Evolutionary conservation across 208 protist genomes (phyloP), one percentile per base, ranked within the genome.

Genomic region (Trypanosoma avium): DNA sequence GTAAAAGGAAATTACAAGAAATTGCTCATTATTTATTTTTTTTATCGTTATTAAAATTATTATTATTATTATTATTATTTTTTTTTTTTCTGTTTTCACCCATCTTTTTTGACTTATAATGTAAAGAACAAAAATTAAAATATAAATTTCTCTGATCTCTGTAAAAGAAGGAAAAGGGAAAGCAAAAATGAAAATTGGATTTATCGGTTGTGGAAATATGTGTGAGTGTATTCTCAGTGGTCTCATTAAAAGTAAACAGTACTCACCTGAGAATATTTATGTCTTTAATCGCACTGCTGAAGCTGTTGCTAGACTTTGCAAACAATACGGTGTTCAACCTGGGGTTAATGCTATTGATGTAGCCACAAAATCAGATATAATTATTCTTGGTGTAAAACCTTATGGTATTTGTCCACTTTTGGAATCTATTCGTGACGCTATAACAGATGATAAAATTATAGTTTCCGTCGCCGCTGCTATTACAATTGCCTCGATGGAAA

Each of bases 151-250:
- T 3, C 27, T 42, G 54, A 38, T 2, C n/a, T n/a, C n/a, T n/a
- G 7, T 4, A 61, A 17, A 61, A 33, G 50, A 30, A 50, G 45
- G 21, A 38, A 15, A 19, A 22, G 17, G 4, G 0, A 29, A 1
- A 22, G 47, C 4, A 22, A 64, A 19, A 29, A 72, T 72, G 52
- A 67, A 54, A 35, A 79, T 98, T 59, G 91, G 90, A 27, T 98
- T 98, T 79, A 61, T 99, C 43, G 97, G 97, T 26, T 97, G 84
- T 42, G 97, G 97, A n/a, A 90, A 78, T 63, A 98, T 99, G 95
- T 91, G 75, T 4, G 75, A 82, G 36, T 90, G 94, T 67, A 96
- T 98, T 35, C 80, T 98, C 32, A 48, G 49, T 4, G 91, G 90
- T 0, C 33, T 97, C 3, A 32, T 97, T 22, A 58, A 73, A 12